These are phyloP conservation scores for Alternaria angustiovoidea DNA, from an alignment of 2,329 filamentous ascomycete species.

Conservation along the genomic window DNA sequence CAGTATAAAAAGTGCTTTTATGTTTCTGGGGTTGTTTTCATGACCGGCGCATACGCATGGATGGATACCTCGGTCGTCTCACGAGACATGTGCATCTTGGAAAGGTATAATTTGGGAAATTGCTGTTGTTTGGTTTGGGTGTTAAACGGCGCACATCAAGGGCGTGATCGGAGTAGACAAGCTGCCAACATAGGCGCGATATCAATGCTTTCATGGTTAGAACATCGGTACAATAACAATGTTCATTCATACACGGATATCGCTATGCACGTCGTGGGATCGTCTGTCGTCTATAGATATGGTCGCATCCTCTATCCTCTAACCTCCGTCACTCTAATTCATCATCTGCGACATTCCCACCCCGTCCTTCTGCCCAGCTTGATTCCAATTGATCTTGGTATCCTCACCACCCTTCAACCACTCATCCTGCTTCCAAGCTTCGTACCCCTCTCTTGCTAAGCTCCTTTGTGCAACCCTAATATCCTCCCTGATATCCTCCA, in stretches of 20 bases:
- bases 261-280: background rate
- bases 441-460: conserved; percentile 71
- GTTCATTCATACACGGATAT: background rate
- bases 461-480: conserved; percentile 82
- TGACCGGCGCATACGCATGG: background rate
- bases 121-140: background rate
- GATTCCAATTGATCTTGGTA: conserved; percentile 7
- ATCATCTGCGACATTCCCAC: conserved; percentile 22
- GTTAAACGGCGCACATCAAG: background rate
- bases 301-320: background rate
- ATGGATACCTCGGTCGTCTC: background rate
- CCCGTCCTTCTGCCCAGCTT: conserved; percentile 18
- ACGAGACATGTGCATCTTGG: background rate
- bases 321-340: conserved; percentile 1
- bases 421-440: conserved; percentile 57
- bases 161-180: background rate
- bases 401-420: conserved; percentile 42
- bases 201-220: background rate
- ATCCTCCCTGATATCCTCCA: conserved; percentile 88
- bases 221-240: conserved; percentile 1
- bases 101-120: background rate
- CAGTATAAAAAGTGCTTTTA: conserved; percentile 12
- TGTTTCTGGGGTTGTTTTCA: background rate
- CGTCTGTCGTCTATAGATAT: background rate
- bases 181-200: background rate